Base-by-base conservation (phyloP, 371 early-diverging fungal genomes). In the Apophysomyces variabilis region DNA sequence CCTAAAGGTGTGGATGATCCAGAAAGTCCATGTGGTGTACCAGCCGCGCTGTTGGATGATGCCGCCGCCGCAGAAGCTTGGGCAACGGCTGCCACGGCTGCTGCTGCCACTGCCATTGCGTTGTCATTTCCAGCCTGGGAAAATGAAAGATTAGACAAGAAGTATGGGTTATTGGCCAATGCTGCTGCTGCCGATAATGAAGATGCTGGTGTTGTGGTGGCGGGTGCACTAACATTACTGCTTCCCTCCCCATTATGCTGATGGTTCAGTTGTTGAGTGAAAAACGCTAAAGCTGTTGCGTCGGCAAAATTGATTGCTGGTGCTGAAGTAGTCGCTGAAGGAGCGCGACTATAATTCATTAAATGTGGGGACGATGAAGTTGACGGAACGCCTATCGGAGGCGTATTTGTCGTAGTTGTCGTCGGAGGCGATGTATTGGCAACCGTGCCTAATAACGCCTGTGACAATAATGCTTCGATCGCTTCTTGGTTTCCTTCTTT, bases 221-320 rank as follows among this genome's bases (percentile, higher is more conserved):
- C n/a, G n/a, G 54, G 57, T 11, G 36, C 18, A n/a, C 36, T 64
- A 7, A 57, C 59, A 5, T 13, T 41, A 43, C 7, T 59, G 38
- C 14, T 59, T 13, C 45, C 43, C 11, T 46, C 45, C n/a, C 46
- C 37, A 45, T 37, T 61, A 38, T 63, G 68, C 43, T 73, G 73
- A 12, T 76, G 78, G 35, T 63, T 65, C 6, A 80, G 60, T 58
- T 80, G 81, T 37, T 75, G 74, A 4, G 77, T 78, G 58, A 79
- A 83, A 8, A 83, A 38, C 3, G 83, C 78, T 8, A 80, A 58
- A 4, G 80, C 79, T 7, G 82, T 71, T 0, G 83, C 79, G 57
- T 80, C 80, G 14, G 77, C 73, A 62, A 74, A 78, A 36, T 70
- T 72, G 12, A 79, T 64, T 13, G 75, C 47, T 7, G 73, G 61